Evolutionary conservation across 2,329 filamentous ascomycete species (phyloP), one percentile per base, ranked within the genome.

Genomic region (Samsoniella hepiali): DNA sequence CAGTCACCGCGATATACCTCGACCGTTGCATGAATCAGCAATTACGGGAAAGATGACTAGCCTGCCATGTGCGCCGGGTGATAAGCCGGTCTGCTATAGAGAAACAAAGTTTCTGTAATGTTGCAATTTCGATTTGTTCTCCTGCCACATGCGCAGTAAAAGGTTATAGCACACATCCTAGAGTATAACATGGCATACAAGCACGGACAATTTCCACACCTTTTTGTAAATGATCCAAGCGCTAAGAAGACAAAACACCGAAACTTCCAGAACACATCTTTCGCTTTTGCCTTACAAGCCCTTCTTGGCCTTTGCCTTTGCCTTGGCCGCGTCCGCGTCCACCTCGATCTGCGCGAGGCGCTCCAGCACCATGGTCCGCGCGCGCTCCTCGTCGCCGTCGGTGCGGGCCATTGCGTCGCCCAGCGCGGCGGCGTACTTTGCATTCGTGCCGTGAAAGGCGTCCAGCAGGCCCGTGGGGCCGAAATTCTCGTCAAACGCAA

Each of bases 401-500:
- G 63, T 65, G 22, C 66, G 55, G 3, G 22, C 31, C 36, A 34
- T 55, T 6, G 66, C 66, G 44, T 67, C 66, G 27, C 56, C 34
- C 44, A 67, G 1, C 3, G 65, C 63, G 45, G 54, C 65, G 5
- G 11, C 38, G 47, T 56, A 67, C 62, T 66, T 66, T 3, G 32
- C 44, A 8, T 67, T 63, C 3, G 66, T 66, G 6, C 47, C 22
- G 56, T 67, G 65, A 5, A 61, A 36, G 5, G 32, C 36, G 45
- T 67, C 66, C 9, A 67, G 55, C 44, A 66, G n/a, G 6, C 66
- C 66, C 5, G 62, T 63, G 0, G 66, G 66, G 1, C 65, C 65
- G 53, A 67, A 67, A n/a, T 67, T 67, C 34, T 67, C 66, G 32
- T 67, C 63, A 53, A 67, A 67, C 0, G 66, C 66, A 62, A 66